These are phyloP conservation scores for Chlorella sp. DNA, from an alignment of 139 green algal genomes.

Conservation along the genomic window DNA sequence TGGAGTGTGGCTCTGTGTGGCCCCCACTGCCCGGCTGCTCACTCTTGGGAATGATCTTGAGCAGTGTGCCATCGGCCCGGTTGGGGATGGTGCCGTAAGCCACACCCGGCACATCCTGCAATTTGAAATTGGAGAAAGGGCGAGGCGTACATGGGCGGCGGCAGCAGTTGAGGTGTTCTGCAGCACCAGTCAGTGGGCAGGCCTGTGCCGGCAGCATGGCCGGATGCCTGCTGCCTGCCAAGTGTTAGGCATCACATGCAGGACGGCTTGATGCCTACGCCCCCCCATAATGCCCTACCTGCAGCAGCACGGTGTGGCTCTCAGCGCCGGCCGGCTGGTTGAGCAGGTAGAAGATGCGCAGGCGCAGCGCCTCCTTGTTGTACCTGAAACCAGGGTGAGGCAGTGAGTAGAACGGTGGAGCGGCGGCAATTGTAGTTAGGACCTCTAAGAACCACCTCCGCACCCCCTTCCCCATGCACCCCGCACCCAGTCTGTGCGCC, in stretches of 20 bases:
- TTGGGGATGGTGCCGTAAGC: slow-evolving; percentile 52
- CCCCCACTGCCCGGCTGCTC: background rate
- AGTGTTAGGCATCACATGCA: too few species aligned
- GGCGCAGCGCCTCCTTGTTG: slow-evolving; percentile 65
- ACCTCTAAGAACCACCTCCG: too few species aligned
- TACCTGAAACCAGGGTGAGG: slow-evolving; percentile 31
- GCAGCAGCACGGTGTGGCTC: slow-evolving; percentile 62
- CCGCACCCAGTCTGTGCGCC: too few species aligned
- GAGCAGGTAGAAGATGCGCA: slow-evolving; percentile 74
- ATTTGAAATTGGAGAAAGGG: too few species aligned
- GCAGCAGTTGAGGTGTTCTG: background rate
- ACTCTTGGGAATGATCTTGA: slow-evolving; percentile 41
- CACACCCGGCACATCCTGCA: slow-evolving; percentile 67
- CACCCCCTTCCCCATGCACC: too few species aligned
- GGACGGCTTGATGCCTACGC: background rate
- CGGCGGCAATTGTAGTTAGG: too few species aligned
- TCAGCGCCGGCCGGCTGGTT: slow-evolving; percentile 54
- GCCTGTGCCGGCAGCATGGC: too few species aligned
- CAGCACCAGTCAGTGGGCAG: too few species aligned
- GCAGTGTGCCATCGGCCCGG: slow-evolving; percentile 31
- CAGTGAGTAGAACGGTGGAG: background rate
- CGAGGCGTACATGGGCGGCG: background rate
- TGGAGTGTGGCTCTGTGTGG: too few species aligned
- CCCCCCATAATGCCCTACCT: too few species aligned
- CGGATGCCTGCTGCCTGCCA: background rate